Conservation (phyloP, 1,284 basidiomycete species). For the Ustilago hordei region DNA sequence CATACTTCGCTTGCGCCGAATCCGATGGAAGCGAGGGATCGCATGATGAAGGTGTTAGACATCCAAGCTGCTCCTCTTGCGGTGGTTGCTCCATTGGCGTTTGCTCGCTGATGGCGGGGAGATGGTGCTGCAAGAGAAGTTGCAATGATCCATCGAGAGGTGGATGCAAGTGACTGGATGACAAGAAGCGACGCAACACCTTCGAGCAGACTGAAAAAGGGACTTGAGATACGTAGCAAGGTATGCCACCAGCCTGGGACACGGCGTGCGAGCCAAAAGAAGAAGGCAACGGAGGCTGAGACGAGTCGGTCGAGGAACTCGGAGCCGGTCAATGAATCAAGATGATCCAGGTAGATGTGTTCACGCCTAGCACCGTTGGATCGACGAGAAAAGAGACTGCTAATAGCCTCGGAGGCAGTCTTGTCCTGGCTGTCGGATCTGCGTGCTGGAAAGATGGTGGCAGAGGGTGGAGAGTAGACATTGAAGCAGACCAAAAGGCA, state of each 20-base stretch:
- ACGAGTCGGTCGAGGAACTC: constrained; percentile 25
- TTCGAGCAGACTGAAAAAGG: constrained; percentile 67
- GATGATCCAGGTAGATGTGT: constrained; percentile 9
- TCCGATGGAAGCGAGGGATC: constrained; percentile 55
- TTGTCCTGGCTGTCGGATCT: constrained; percentile 26
- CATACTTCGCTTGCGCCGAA: constrained; percentile 64
- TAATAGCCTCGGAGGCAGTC: constrained; percentile 34
- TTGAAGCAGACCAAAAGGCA: constrained; percentile 65
- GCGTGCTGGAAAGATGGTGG: constrained; percentile 45
- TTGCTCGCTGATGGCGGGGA: constrained; percentile 78
- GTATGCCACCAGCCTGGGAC: constrained; percentile 66
- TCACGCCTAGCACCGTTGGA: not conserved
- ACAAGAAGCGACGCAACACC: constrained; percentile 67
- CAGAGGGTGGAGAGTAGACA: constrained; percentile 62
- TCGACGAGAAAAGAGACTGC: constrained; percentile 25
- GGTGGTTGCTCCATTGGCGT: constrained; percentile 4
- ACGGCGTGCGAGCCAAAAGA: constrained; percentile 55
- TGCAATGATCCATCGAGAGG: constrained; percentile 63
- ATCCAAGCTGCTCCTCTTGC: constrained; percentile 34
- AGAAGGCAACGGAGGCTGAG: constrained; percentile 36
- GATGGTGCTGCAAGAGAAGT: constrained; percentile 80
- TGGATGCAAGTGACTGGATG: constrained; percentile 64
- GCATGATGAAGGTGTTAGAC: constrained; percentile 49
- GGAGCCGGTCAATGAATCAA: constrained; percentile 33
- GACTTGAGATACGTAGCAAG: constrained; percentile 60